Evolutionary conservation across 1,284 basidiomycete genomes (phyloP), one percentile per base, ranked within the genome.

Genomic region (Laetiporus sulphureus): DNA sequence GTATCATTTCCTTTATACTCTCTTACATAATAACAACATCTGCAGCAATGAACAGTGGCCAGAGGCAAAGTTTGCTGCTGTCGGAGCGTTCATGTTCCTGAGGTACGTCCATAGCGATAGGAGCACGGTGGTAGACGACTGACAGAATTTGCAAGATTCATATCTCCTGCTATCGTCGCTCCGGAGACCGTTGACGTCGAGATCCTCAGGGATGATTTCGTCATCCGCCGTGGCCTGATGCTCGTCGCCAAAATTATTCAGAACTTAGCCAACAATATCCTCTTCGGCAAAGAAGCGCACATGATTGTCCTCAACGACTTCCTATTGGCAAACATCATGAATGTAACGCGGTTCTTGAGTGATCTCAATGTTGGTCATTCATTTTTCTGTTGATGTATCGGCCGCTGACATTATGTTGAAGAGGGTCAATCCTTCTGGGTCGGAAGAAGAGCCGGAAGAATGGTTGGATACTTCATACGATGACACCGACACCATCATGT

Each of bases 1-100:
- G 87, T 72, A 10, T 34, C 40, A 27, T 27, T 45, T 21, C 5
- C 8, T 20, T 25, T 29, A 23, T 3, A n/a, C 1, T 32, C 13
- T 32, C 40, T 22, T 19, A 42, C 40, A 19, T 10, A 10, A 44
- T 45, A 7, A 36, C 22, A 0, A 18, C 6, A 22, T 8, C 12
- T 32, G 11, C 27, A 82, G 80, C 3, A 65, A 68, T 44, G 74
- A 77, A 40, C 70, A 81, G 3, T 93, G 87, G 80, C 88, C 89
- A 0, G 83, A 91, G 42, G 77, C 87, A 3, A 87, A 88, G 56
- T 90, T 87, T 57, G 79, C 88, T 13, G 89, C 90, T 0, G 76
- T 93, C 18, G 92, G 91, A 18, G 89, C 91, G 5, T 95, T 95
- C 67, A 85, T 95, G 50, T 94, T 95, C 60, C 68, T 95, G 23